Conservation (phyloP, 2,329 filamentous ascomycete genomes). For the Cytospora mali region DNA sequence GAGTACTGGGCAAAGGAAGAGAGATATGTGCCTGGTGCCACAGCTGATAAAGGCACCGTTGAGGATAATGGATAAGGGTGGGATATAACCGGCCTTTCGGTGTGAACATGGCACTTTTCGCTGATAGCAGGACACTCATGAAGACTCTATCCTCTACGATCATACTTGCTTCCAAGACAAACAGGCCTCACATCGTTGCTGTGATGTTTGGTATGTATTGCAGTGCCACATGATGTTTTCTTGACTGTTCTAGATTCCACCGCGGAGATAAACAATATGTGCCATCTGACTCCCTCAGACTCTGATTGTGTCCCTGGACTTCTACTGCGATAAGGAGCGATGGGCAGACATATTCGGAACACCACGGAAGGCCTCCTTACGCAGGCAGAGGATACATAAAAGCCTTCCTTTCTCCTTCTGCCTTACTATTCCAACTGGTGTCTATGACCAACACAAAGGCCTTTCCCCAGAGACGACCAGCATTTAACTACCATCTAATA, state of each 20-base stretch:
- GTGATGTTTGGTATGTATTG: background rate
- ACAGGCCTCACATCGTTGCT: background rate
- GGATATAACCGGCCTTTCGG: background rate
- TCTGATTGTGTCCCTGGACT: background rate
- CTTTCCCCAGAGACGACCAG: background rate
- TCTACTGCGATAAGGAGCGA: background rate
- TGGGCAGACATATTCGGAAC: background rate
- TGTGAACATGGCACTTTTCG: background rate
- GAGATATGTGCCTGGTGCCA: background rate
- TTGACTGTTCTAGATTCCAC: background rate
- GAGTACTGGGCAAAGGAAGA: background rate
- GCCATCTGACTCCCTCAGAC: constrained; percentile 1
- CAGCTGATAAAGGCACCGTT: too few relatives aligned
- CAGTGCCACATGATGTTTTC: background rate
- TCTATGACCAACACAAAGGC: too few relatives aligned
- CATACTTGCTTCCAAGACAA: background rate
- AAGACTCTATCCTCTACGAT: background rate
- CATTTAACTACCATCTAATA: background rate
- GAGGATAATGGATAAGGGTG: background rate
- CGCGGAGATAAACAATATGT: background rate
- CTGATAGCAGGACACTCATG: background rate
- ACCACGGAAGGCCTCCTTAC: background rate
- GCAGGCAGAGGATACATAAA: background rate
- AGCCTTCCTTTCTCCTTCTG: too few relatives aligned
- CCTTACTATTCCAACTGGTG: background rate